Conservation (phyloP, 768 basidiomycete species). For the Suillus alpinus region DNA sequence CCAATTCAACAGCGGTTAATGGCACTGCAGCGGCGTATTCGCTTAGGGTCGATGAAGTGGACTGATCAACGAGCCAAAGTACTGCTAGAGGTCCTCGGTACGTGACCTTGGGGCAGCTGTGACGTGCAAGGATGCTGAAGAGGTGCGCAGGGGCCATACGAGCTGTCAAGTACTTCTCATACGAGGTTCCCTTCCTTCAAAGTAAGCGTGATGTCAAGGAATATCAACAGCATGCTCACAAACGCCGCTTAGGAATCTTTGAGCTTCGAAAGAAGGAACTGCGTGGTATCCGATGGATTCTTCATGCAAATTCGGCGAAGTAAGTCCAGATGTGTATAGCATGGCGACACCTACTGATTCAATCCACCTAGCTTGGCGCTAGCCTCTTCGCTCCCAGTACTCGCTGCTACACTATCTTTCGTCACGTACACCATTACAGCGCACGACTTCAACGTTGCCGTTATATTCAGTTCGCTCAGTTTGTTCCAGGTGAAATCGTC, state of each 20-base stretch:
- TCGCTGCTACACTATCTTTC: conserved; percentile 66
- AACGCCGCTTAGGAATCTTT: conserved; percentile 44
- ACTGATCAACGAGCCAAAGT: conserved; percentile 63
- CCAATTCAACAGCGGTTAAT: conserved; percentile 66
- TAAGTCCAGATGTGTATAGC: conserved; percentile 26
- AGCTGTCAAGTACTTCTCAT: conserved; percentile 76
- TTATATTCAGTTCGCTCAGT: conserved; percentile 68
- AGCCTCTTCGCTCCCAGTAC: conserved; percentile 59
- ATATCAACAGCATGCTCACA: background rate
- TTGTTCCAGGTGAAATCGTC: conserved; percentile 45
- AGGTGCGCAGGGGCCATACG: conserved; percentile 52
- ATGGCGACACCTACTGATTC: background rate
- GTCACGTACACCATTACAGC: conserved; percentile 62
- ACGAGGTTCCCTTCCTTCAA: conserved; percentile 64
- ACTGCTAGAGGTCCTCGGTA: conserved; percentile 62
- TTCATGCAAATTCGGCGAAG: conserved; percentile 62
- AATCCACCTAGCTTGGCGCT: conserved; percentile 24
- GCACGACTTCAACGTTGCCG: conserved; percentile 56
- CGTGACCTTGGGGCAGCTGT: conserved; percentile 3
- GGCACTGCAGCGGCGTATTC: conserved; percentile 51
- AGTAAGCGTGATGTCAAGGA: conserved; percentile 35
- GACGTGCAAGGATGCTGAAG: background rate
- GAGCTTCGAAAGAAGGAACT: conserved; percentile 55
- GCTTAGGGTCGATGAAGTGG: conserved; percentile 55
- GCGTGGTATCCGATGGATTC: conserved; percentile 51